phyloP scores from a whole-genome alignment of 306 rosid genomes.

The Sicyos edulis region DNA sequence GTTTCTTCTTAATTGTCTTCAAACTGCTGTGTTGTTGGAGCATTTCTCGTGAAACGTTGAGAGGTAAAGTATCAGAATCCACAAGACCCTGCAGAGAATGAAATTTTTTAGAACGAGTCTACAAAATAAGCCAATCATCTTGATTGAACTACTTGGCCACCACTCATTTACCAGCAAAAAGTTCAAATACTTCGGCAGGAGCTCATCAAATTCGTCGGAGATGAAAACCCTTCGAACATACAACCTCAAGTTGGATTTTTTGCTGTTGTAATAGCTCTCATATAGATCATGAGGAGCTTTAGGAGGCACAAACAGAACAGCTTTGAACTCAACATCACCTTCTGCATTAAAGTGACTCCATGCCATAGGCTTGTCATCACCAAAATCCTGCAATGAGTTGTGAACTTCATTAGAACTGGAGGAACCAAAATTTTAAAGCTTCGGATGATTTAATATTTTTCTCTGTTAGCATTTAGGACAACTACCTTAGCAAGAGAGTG shows the following conservation, averaged over 20 bases:
- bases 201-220: constrained; percentile 96
- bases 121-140: constrained; percentile 18
- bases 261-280: constrained; percentile 81
- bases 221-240: constrained; percentile 93
- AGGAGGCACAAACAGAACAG: constrained; percentile 85
- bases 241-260: constrained; percentile 89
- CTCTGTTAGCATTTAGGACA: neutral
- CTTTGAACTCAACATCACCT: constrained; percentile 99
- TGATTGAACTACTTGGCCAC: constrained; percentile 10
- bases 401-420: constrained; percentile 24
- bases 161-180: constrained; percentile 61
- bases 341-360: constrained; percentile 99
- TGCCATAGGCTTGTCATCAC: constrained; percentile 78
- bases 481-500: constrained; percentile 82
- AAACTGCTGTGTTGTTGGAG: constrained; percentile 96
- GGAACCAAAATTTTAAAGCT: neutral
- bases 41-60: constrained; percentile 98
- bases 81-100: constrained; percentile 81
- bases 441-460: neutral
- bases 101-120: neutral
- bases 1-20: constrained; percentile 96
- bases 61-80: constrained; percentile 94
- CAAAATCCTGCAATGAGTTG: constrained; percentile 56
- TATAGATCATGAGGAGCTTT: constrained; percentile 96
- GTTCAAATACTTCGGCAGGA: constrained; percentile 85